Evolutionary conservation across 163 green algal species (phyloP), one percentile per base, ranked within the genome.

Genomic region (Chlorella variabilis): DNA sequence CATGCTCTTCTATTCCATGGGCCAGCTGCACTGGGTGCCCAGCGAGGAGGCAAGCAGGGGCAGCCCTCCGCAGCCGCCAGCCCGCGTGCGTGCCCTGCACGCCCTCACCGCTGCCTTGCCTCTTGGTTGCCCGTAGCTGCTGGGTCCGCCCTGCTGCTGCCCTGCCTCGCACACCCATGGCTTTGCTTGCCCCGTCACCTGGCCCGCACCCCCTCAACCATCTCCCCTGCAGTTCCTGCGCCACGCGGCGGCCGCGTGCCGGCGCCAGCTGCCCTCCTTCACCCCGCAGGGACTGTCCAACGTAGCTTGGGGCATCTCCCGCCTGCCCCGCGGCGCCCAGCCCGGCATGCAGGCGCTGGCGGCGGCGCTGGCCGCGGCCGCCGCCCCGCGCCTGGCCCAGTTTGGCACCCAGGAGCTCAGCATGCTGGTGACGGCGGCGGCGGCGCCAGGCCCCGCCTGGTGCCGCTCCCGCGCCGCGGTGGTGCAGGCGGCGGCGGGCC

Each of bases 271-370:
- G 77, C 49, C 77, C 25, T 70, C 41, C 42, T 90, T 89, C 77
- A 86, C 82, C 70, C 34, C 77, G 25, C 89, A 93, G 84, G 89
- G 86, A 21, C 71, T 93, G 5, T 79, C 79, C 59, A 91, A 93
- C 83, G 87, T 69, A 18, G 85, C 87, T 17, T 91, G 84, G 84
- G 84, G 70, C 42, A 81, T 88, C 8, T 76, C 84, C 3, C 34
- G 63, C n/a, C 80, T 85, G 66, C 80, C 75, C 27, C 78, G 80
- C 70, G 29, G 69, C 33, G 81, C 80, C 42, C 81, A 83, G 31
- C 49, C 54, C 3, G 73, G 88, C 3, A 77, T 87, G 13, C 70
- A 79, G 42, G 62, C 78, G 18, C 59, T 93, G 29, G 76, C 82
- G 29, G 74, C 75, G n/a, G 78, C 82, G 3, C 45, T 93, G 29